Conservation (phyloP, 495 filamentous ascomycete genomes). For the Chaetomidium leptoderma region DNA sequence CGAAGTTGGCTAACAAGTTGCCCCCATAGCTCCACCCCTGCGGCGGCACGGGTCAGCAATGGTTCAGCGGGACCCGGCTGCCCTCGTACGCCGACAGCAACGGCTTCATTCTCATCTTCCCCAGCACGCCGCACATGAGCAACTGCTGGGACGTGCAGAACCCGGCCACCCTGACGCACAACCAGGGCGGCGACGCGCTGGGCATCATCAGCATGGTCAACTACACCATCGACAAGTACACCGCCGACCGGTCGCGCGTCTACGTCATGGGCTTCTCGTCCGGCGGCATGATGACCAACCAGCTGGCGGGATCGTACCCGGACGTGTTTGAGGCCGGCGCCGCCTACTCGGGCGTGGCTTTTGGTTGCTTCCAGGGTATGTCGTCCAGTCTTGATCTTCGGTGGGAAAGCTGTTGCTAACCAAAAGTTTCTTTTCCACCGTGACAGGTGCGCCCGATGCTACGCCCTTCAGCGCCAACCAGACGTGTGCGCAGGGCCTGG, state of each 20-base stretch:
- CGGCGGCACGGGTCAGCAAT: conserved; percentile 31
- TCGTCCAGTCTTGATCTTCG: neutral
- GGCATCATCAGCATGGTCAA: conserved; percentile 56
- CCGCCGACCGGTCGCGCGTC: conserved; percentile 43
- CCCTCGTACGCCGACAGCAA: conserved; percentile 42
- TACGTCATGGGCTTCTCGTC: conserved; percentile 52
- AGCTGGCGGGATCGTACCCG: conserved; percentile 55
- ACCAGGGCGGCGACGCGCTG: conserved; percentile 48
- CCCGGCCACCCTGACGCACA: conserved; percentile 47
- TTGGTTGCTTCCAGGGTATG: conserved; percentile 47
- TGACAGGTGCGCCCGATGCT: conserved; percentile 22
- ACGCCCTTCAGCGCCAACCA: conserved; percentile 44
- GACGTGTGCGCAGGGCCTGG: conserved; percentile 50
- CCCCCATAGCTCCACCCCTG: conserved; percentile 36
- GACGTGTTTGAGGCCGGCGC: conserved; percentile 54
- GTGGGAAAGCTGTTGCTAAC: no score
- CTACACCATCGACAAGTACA: conserved; percentile 47
- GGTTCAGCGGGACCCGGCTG: conserved; percentile 35
- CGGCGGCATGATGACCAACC: conserved; percentile 59
- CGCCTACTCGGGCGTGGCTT: conserved; percentile 51
- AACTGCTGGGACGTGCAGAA: conserved; percentile 57
- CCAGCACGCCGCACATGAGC: conserved; percentile 41
- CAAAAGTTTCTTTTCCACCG: neutral
- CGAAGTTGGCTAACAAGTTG: neutral
- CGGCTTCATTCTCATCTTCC: conserved; percentile 55